phyloP scores from a whole-genome alignment of 805 yeast species.

The Sungouiozyma intestinalis region DNA sequence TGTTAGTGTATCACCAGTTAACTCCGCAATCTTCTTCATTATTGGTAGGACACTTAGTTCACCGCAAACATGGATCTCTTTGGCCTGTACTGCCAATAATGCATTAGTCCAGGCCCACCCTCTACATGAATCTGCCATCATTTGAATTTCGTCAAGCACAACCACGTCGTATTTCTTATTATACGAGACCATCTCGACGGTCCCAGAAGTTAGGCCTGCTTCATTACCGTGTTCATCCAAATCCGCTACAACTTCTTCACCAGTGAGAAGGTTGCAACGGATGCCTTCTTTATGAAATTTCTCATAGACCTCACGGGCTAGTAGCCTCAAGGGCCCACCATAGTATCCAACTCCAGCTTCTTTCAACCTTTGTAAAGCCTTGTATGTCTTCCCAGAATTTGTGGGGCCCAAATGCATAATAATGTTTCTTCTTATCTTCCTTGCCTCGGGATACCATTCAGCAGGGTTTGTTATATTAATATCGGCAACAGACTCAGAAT shows the following conservation, averaged over 20 bases:
- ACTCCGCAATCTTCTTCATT: constrained; percentile 43
- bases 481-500: constrained; percentile 10
- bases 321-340: constrained; percentile 86
- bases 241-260: constrained; percentile 82
- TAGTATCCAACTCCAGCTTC: constrained; percentile 66
- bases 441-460: constrained; percentile 78
- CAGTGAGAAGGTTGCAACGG: constrained; percentile 79
- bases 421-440: constrained; percentile 66
- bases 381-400: constrained; percentile 88
- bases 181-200: constrained; percentile 86
- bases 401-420: constrained; percentile 98
- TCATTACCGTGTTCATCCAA: constrained; percentile 56
- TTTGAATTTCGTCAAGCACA: constrained; percentile 91
- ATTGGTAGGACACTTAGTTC: constrained; percentile 76
- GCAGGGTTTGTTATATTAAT: constrained; percentile 48
- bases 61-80: constrained; percentile 87
- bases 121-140: constrained; percentile 69
- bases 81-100: constrained; percentile 73
- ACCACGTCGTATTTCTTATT: constrained; percentile 67
- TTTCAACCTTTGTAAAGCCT: constrained; percentile 62
- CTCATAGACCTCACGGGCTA: constrained; percentile 88
- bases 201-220: constrained; percentile 76
- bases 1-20: constrained; percentile 75
- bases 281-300: constrained; percentile 56
- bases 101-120: constrained; percentile 97